Evolutionary conservation across 192 early-diverging fungal genomes (phyloP), one percentile per base, ranked within the genome.

Genomic region (Rhizoclosmatium sp.): DNA sequence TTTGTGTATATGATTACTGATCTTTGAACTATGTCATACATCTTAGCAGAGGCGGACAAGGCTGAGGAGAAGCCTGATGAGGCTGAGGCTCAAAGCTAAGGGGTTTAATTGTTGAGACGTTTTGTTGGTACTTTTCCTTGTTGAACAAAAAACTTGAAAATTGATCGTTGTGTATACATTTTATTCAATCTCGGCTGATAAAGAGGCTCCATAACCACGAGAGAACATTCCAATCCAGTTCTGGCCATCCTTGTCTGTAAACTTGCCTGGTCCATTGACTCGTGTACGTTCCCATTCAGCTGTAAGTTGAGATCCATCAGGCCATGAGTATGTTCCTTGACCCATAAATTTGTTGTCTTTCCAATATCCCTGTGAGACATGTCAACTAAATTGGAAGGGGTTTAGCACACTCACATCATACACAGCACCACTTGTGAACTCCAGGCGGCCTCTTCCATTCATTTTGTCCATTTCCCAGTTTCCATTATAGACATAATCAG

Each of bases 21-120:
- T 51, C 19, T 16, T 42, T 23, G 9, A 65, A 0, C 65, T 45
- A 42, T 66, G 49, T 54, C 51, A 54, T 66, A 47, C 45, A 16
- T 51, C 47, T 4, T 58, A 85, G 83, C 86, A 59, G 81, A 87
- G 64, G 87, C 80, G 66, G 87, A 87, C 69, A 90, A 90, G 83
- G 82, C 75, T 42, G 89, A 90, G 59, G 89, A 89, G 54, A 89
- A 89, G 76, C 76, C 85, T 75, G 88, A 89, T 44, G 89, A 86
- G 75, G 77, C 78, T 47, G 87, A 87, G 69, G 83, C 88, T 70
- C 82, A 81, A 60, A 82, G 87, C 83, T 87, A 84, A 79, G 44
- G 12, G 47, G 44, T 9, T 45, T 69, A 16, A 47, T 54, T 54
- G 5, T 54, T 54, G 21, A 31, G 31, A 31, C 14, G 39, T 49